phyloP scores from a whole-genome alignment of 495 filamentous ascomycete genomes.

The Niebla homalea region DNA sequence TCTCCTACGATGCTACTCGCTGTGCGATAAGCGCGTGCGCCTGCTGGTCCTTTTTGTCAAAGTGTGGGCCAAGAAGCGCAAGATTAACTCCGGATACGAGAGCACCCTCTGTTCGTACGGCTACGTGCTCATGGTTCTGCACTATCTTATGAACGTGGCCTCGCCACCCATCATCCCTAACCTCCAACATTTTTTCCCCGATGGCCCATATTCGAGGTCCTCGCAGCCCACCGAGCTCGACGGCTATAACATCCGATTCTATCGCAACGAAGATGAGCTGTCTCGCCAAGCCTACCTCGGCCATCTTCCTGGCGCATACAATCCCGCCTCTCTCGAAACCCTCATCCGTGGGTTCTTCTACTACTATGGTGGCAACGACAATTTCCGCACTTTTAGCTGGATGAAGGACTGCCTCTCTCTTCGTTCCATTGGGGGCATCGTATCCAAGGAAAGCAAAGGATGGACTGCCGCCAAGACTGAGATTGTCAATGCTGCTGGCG shows the following conservation, averaged over 20 bases:
- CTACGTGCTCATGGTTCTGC: conserved; percentile 86
- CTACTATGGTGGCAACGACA: conserved; percentile 46
- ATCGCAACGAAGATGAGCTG: conserved; percentile 53
- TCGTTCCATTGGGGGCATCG: conserved; percentile 51
- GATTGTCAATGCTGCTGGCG: conserved; percentile 18
- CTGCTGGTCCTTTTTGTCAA: conserved; percentile 74
- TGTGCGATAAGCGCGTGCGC: conserved; percentile 56
- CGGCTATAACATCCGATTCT: conserved; percentile 51
- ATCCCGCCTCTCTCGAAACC: conserved; percentile 38
- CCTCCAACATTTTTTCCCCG: conserved; percentile 38
- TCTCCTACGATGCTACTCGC: conserved; percentile 63
- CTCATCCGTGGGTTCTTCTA: conserved; percentile 68
- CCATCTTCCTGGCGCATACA: conserved; percentile 42
- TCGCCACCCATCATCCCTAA: conserved; percentile 69
- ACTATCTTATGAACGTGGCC: conserved; percentile 70
- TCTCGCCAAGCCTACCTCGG: conserved; percentile 33
- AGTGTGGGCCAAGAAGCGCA: conserved; percentile 64
- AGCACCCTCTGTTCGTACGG: conserved; percentile 77
- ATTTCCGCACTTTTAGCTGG: conserved; percentile 51
- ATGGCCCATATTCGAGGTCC: background rate
- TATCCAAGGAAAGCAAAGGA: conserved; percentile 57
- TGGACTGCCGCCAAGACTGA: conserved; percentile 60
- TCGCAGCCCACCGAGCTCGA: conserved; percentile 26
- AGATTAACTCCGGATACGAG: conserved; percentile 69
- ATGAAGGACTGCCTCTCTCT: conserved; percentile 55